Base-by-base conservation (phyloP, 176 grass and related monocot species). In the Urochloa ruziziensis region DNA sequence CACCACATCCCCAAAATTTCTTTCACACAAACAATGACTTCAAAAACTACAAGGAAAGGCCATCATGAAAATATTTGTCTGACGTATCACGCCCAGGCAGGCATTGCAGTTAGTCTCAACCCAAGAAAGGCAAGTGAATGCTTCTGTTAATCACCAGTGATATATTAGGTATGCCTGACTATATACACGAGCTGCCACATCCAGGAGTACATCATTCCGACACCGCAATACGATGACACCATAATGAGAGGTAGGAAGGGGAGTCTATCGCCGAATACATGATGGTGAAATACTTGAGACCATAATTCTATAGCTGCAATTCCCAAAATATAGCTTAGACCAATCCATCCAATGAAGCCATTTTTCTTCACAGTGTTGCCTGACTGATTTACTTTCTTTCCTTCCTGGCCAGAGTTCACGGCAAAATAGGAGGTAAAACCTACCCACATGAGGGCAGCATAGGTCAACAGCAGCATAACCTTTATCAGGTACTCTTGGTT, bases 151-250 rank as follows among this genome's bases (percentile, higher is more conserved):
- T 57, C 23, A 44, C 21, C 33, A 0, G 72, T 64, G 6, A 81
- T 72, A 17, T 79, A 79, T 91, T 78, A 94, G 32, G 88, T 91
- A 77, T 87, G 40, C 47, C 44, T 89, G 29, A 92, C 19, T 70
- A 94, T 92, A 82, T 74, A 79, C 46, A 70, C 76, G 29, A 97
- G 88, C 73, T 97, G 95, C 95, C 95, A 97, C 40, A 83, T 15
- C 95, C 95, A 97, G 3, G 94, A 94, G 70, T 97, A 97, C 72
- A 94, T 90, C 92, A 97, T 92, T 62, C 95, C 92, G 1, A 94
- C 14, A 7, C 78, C 90, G 88, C 88, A 94, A 43, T 89, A 93
- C 3, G 89, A 40, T 36, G 96, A 98, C 44, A 92, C 75, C 75
- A 98, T 78, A 63, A 98, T 91, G 34, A 98, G 89, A 62, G 93